These are phyloP conservation scores for Elasticomyces elasticus DNA, from an alignment of 495 filamentous ascomycete genomes.

Conservation along the genomic window DNA sequence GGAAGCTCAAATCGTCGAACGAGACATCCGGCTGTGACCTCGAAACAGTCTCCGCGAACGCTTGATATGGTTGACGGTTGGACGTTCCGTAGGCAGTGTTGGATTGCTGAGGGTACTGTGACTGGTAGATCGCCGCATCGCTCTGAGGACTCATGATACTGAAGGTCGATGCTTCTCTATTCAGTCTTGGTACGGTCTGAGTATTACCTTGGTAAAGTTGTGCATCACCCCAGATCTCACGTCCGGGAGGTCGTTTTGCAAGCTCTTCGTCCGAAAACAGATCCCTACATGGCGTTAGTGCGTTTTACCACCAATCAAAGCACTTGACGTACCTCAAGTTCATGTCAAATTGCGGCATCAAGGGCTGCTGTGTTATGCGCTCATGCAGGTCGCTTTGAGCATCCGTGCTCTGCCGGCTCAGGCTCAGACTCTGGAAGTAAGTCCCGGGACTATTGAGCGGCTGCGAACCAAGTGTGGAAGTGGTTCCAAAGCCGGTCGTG, in stretches of 20 bases:
- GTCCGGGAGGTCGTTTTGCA: constrained; percentile 4
- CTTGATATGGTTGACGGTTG: constrained; percentile 4
- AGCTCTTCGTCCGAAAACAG: constrained; percentile 37
- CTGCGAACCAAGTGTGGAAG: constrained; percentile 10
- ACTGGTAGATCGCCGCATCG: not conserved
- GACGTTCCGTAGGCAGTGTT: not conserved
- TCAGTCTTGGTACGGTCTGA: not conserved
- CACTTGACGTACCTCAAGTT: no score
- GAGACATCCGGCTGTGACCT: not conserved
- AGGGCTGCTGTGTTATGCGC: constrained; percentile 23
- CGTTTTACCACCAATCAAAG: no score
- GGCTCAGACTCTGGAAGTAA: constrained; percentile 7
- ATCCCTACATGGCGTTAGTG: no score
- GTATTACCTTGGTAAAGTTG: not conserved
- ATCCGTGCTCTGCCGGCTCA: constrained; percentile 10
- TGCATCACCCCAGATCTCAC: not conserved
- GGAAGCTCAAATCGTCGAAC: constrained; percentile 28
- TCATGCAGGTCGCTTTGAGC: not conserved
- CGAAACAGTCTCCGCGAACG: not conserved
- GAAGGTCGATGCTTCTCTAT: not conserved
- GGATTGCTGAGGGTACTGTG: not conserved
- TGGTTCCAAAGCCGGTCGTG: constrained; percentile 34
- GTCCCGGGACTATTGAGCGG: constrained; percentile 15
- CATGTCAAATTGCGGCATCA: constrained; percentile 52
- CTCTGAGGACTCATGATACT: not conserved